Conservation (phyloP, 805 yeast species). For the Candida ipomoeae region DNA sequence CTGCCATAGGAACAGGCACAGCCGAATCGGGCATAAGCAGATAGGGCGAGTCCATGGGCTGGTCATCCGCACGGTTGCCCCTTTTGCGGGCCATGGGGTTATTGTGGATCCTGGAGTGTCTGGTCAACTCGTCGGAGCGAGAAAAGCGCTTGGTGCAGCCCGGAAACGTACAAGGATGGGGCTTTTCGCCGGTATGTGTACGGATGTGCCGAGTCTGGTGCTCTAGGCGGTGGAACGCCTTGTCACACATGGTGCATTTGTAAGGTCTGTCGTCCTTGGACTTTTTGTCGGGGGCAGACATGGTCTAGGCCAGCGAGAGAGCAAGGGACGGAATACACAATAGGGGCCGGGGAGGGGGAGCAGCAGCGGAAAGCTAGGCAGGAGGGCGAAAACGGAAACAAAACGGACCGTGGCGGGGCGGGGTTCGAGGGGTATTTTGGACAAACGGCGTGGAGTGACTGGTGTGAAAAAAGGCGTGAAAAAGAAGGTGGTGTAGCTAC, state of each 20-base stretch:
- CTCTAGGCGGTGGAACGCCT: constrained; percentile 83
- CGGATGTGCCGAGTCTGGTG: constrained; percentile 90
- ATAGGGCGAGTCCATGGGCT: constrained; percentile 6
- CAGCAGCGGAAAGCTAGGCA: not conserved
- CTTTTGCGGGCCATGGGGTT: constrained; percentile 38
- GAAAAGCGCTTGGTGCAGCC: constrained; percentile 80
- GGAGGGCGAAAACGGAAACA: too few species aligned
- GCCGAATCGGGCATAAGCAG: constrained; percentile 8
- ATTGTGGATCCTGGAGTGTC: constrained; percentile 79
- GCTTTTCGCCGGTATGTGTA: constrained; percentile 92
- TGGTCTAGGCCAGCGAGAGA: not conserved
- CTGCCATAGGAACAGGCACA: constrained; percentile 13
- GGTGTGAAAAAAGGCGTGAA: not conserved
- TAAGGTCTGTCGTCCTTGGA: constrained; percentile 55
- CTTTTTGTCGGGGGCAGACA: constrained; percentile 8
- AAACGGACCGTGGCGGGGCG: too few species aligned
- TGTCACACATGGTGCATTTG: constrained; percentile 77
- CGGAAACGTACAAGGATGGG: constrained; percentile 78
- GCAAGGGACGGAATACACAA: not conserved
- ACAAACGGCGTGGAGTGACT: not conserved
- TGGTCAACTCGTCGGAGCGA: constrained; percentile 78
- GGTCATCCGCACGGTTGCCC: constrained; percentile 9
- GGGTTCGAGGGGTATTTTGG: not conserved
- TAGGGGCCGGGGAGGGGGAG: not conserved
- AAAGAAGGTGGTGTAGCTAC: constrained; percentile 1